Percentiles rank a stretch among this genome's conserved stretches.
Conservation (phyloP, 2,329 filamentous ascomycete species). For the Rutstroemia sydowiana region DNA sequence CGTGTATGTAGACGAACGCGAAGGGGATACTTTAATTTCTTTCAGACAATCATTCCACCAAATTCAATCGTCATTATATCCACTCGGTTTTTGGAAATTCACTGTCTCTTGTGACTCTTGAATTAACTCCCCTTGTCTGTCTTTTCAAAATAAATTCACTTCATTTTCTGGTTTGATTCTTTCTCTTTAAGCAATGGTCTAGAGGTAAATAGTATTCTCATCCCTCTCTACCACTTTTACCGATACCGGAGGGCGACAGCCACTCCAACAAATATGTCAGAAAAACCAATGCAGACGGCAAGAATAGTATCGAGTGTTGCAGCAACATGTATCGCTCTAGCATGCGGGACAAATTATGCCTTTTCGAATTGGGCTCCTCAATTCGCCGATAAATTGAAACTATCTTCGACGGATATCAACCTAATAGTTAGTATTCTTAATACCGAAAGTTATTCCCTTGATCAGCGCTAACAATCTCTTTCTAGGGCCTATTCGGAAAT, state of each 20-base stretch:
- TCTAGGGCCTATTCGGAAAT: slow-evolving; percentile 66
- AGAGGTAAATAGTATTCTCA: slow-evolving; percentile 10
- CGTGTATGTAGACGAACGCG: slow-evolving; percentile 4
- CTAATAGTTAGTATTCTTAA: slow-evolving; percentile 57
- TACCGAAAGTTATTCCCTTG: slow-evolving; percentile 25
- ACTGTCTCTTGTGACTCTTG: not conserved
- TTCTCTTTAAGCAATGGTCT: slow-evolving; percentile 13
- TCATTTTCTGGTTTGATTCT: not conserved
- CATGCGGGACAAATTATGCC: slow-evolving; percentile 95
- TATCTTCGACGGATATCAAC: slow-evolving; percentile 90
- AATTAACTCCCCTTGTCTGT: no score
- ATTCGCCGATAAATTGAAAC: slow-evolving; percentile 77
- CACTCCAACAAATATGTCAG: slow-evolving; percentile 36
- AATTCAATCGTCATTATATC: not conserved
- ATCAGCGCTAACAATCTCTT: not conserved
- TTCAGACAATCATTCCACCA: slow-evolving; percentile 7
- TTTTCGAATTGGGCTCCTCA: slow-evolving; percentile 98
- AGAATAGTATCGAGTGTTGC: slow-evolving; percentile 78
- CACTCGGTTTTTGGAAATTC: not conserved
- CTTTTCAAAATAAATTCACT: not conserved
- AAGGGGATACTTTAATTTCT: slow-evolving; percentile 8
- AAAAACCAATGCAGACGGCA: slow-evolving; percentile 48
- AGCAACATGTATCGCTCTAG: slow-evolving; percentile 75
- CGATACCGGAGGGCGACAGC: slow-evolving; percentile 1
- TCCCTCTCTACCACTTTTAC: not conserved